Evolutionary conservation across 192 early-diverging fungal genomes (phyloP).

Genomic region (Coemansia sp.): DNA sequence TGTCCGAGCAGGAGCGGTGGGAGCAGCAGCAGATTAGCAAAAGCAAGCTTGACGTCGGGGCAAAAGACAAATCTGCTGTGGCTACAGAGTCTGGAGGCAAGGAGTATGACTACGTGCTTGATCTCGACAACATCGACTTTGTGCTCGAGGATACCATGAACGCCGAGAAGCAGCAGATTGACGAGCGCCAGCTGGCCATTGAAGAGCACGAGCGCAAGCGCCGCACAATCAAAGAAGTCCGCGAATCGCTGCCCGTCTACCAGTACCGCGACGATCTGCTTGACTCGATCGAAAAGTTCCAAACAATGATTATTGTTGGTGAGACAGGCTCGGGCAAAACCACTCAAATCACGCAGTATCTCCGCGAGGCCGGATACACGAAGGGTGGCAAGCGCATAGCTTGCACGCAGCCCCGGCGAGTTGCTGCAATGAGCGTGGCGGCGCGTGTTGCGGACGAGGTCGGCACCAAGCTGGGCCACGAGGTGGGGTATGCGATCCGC

Average conservation of each 20-base stretch:
- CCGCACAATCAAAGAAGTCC: slow-evolving; percentile 50
- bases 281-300: slow-evolving; percentile 77
- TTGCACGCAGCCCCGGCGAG: slow-evolving; percentile 97
- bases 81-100: slow-evolving; percentile 50
- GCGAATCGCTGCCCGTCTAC: slow-evolving; percentile 87
- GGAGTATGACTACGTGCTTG: slow-evolving; percentile 94
- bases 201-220: slow-evolving; percentile 67
- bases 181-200: slow-evolving; percentile 59
- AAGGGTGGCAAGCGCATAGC: slow-evolving; percentile 83
- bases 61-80: slow-evolving; percentile 53
- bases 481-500: slow-evolving; percentile 96
- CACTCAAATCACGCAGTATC: slow-evolving; percentile 97
- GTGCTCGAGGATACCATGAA: slow-evolving; percentile 70
- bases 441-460: slow-evolving; percentile 97
- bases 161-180: slow-evolving; percentile 50
- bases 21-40: slow-evolving; percentile 80
- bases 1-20: slow-evolving; percentile 88
- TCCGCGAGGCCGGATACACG: slow-evolving; percentile 93
- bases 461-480: slow-evolving; percentile 85
- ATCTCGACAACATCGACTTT: slow-evolving; percentile 89
- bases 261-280: slow-evolving; percentile 80
- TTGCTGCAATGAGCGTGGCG: slow-evolving; percentile 97
- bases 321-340: slow-evolving; percentile 99
- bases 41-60: slow-evolving; percentile 53
- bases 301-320: slow-evolving; percentile 92